Percentiles rank a stretch among this genome's conserved stretches.
phyloP scores from a whole-genome alignment of 225 moss, liverwort and hornwort species.

The Antitrichia curtipendula region DNA sequence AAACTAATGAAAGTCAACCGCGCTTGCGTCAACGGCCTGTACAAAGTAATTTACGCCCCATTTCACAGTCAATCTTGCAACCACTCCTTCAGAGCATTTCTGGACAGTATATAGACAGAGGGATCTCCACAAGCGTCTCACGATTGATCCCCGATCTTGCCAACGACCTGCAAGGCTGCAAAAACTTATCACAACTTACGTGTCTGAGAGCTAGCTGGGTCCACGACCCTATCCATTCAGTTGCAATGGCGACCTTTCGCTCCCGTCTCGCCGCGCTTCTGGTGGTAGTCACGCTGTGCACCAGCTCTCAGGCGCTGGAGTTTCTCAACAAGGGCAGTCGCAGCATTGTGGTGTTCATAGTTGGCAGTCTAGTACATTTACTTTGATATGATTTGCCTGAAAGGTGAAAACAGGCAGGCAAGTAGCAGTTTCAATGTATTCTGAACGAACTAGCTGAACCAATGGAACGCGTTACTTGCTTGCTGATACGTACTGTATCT shows the following conservation, averaged over 20 bases:
- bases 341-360: background rate
- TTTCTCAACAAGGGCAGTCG: background rate
- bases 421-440: background rate
- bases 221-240: background rate
- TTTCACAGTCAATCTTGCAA: background rate
- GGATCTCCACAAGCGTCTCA: background rate
- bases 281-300: background rate
- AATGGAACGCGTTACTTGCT: background rate
- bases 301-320: background rate
- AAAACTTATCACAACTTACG: too few relatives aligned
- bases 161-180: background rate
- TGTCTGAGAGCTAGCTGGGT: background rate
- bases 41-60: background rate
- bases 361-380: background rate
- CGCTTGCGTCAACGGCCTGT: background rate
- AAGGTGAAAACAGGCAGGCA: background rate
- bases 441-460: background rate
- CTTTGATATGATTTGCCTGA: background rate
- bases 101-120: background rate
- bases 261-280: background rate
- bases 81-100: background rate
- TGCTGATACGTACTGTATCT: background rate
- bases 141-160: background rate
- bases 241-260: background rate
- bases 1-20: background rate